These are phyloP conservation scores for Geoglossum glabrum DNA, from an alignment of 495 filamentous ascomycete genomes.

Conservation along the genomic window DNA sequence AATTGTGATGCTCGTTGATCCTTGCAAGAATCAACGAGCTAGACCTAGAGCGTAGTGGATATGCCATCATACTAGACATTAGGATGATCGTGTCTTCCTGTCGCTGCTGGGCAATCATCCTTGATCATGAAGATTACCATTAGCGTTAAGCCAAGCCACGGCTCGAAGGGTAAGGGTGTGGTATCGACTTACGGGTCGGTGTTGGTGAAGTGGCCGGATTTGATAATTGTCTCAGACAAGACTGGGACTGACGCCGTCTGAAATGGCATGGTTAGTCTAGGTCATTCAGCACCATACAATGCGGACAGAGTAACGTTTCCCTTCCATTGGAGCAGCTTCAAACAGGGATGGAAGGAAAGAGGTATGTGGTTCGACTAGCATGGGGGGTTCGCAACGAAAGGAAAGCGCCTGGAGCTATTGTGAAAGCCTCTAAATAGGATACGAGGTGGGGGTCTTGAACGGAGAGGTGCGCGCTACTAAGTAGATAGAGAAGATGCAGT, in stretches of 20 bases:
- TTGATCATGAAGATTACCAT: neutral
- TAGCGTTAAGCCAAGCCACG: neutral
- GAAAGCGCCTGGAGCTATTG: no score
- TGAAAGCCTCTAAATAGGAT: no score
- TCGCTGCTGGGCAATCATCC: conserved; percentile 10
- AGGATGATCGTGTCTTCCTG: conserved; percentile 13
- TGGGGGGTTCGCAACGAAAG: no score
- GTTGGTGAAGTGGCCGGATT: conserved; percentile 11
- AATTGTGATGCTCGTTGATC: conserved; percentile 15
- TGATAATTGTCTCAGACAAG: conserved; percentile 10
- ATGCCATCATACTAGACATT: conserved; percentile 11
- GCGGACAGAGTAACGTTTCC: neutral
- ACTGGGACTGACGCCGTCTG: conserved; percentile 11
- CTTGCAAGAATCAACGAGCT: conserved; percentile 9
- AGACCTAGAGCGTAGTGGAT: conserved; percentile 8
- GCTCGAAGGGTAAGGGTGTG: neutral
- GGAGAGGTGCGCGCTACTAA: no score
- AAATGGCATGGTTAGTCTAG: neutral
- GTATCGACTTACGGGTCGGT: conserved; percentile 2
- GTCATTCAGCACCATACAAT: neutral
- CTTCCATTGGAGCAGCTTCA: neutral
- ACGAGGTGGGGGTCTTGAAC: no score
- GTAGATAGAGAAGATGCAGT: no score
- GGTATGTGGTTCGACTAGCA: no score
- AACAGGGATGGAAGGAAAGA: no score